Evolutionary conservation across 164 flowering plant species (phyloP).

Genomic region (Brasenia schreberi): DNA sequence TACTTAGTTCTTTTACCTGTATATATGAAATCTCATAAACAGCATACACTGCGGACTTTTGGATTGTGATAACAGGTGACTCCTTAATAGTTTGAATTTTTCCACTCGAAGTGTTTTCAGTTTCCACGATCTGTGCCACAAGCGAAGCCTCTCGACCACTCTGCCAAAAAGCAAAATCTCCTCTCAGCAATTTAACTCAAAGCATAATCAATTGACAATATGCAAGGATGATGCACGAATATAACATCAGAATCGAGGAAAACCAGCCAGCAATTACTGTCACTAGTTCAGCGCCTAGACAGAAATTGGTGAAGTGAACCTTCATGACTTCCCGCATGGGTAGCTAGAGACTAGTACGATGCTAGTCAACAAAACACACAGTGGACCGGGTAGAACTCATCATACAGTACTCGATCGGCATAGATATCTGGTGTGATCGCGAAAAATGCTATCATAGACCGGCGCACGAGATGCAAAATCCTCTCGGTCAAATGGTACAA

Average conservation of each 20-base stretch:
- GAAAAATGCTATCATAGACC: background rate
- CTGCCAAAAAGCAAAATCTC: conserved; percentile 16
- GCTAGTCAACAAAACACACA: background rate
- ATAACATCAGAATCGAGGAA: background rate
- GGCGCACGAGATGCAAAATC: background rate
- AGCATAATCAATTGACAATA: no score
- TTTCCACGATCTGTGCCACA: conserved; percentile 80
- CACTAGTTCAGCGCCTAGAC: no score
- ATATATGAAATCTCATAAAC: conserved; percentile 64
- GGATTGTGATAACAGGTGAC: conserved; percentile 72
- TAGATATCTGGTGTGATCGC: no score
- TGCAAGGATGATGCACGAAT: no score
- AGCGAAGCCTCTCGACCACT: conserved; percentile 83
- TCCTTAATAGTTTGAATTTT: conserved; percentile 61
- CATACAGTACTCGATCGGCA: background rate
- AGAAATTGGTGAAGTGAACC: no score
- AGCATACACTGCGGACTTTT: conserved; percentile 78
- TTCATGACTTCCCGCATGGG: no score
- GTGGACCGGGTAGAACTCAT: background rate
- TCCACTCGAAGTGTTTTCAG: conserved; percentile 58
- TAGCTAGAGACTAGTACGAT: no score
- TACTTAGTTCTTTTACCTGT: conserved; percentile 25
- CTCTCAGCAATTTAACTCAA: background rate
- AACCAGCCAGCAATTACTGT: background rate
- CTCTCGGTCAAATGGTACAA: background rate